Base-by-base conservation (phyloP, 2,329 filamentous ascomycete genomes). In the Myriosclerotinia curreyana region DNA sequence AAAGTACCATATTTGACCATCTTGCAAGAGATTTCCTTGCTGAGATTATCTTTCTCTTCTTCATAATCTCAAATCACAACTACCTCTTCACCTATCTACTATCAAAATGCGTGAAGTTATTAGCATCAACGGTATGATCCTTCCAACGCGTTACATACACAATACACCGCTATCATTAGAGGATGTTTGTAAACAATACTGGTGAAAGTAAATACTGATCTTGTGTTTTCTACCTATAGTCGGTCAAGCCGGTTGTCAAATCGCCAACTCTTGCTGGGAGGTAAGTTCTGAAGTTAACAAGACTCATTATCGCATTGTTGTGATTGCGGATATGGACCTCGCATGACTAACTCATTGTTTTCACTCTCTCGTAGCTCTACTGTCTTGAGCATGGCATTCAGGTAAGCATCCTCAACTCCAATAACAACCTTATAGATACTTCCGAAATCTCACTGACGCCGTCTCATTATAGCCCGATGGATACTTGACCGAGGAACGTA, bases 251-350 rank as follows among this genome's bases (percentile, higher is more conserved):
- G 95, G 95, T 90, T 98, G 95, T 88, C 95, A 99, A 81, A 99
- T 99, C 78, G 95, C 94, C 83, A 99, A 99, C 86, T 95, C 95
- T 75, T 98, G 95, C 88, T 99, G 95, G 95, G 95, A 99, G 92
- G 95, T 99, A 83, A 84, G 91, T 84, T 56, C 7, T 15, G 22
- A 22, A n/a, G 31, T 34, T 15, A 7, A 40, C 25, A 76, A 75
- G 67, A 65, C 49, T 34, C 53, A 72, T 62, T 61, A 22, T 60
- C 65, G 65, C 60, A 50, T 50, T 59, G 22, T 61, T 44, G 25
- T 22, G 5, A 17, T 31, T 58, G 51, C 34, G 15, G 40, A 59
- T 48, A 22, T 25, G 55, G 55, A 48, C 17, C 31, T 48, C n/a
- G 14, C n/a, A 36, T 66, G 63, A 70, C 71, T 73, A 65, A 74